phyloP scores from a whole-genome alignment of 2,329 filamentous ascomycete species.

The Colletotrichum sp. region DNA sequence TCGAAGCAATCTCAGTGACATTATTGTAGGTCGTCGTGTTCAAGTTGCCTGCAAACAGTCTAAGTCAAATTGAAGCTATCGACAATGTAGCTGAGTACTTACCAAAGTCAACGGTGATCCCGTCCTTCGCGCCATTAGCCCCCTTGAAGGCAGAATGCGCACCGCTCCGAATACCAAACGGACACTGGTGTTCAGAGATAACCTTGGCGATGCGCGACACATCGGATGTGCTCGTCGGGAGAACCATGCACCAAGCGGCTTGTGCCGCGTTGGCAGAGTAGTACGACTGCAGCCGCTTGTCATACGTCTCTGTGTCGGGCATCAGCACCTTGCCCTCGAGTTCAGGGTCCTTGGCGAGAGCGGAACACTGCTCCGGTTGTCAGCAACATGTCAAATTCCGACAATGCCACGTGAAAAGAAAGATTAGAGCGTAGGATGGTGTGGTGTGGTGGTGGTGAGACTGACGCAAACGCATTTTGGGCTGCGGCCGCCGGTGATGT shows the following conservation, averaged over 20 bases:
- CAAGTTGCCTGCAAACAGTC: constrained; percentile 26
- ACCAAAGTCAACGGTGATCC: constrained; percentile 31
- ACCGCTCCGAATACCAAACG: constrained; percentile 32
- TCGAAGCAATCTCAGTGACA: constrained; percentile 30
- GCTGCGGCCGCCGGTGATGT: neutral
- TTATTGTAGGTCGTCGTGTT: constrained; percentile 35
- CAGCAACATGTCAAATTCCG: too few relatives aligned
- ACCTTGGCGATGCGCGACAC: constrained; percentile 25
- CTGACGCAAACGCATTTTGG: neutral
- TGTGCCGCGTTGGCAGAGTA: constrained; percentile 36
- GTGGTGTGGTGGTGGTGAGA: neutral
- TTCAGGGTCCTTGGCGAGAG: constrained; percentile 20
- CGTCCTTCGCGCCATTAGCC: constrained; percentile 27
- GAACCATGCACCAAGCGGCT: constrained; percentile 28
- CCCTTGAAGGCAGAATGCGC: constrained; percentile 29
- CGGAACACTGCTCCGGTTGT: constrained; percentile 25
- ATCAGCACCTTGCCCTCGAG: constrained; percentile 29
- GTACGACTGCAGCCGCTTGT: constrained; percentile 27
- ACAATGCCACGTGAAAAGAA: neutral
- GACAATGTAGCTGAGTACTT: fast-evolving
- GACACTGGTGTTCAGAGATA: constrained; percentile 25
- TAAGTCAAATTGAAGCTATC: neutral
- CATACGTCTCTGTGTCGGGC: constrained; percentile 24
- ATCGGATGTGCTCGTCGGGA: constrained; percentile 7
- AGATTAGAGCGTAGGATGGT: neutral